Evolutionary conservation across 768 basidiomycete genomes (phyloP).

Genomic region (Neoboletus magnificus): DNA sequence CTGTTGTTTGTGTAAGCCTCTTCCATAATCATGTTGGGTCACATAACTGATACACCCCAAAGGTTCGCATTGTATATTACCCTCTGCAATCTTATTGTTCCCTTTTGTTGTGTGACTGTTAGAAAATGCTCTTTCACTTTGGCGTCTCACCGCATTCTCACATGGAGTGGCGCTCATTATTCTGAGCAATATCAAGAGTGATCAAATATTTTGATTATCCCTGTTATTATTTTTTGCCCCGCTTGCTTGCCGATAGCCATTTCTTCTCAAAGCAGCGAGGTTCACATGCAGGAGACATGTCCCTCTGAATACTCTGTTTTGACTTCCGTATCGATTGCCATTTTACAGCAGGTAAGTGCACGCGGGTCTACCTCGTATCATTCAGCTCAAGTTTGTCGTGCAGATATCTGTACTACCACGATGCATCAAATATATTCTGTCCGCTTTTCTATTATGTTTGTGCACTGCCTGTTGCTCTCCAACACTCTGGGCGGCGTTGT

Average conservation of each 20-base stretch:
- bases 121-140: slow-evolving; percentile 75
- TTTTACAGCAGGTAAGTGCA: slow-evolving; percentile 19
- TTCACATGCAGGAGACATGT: slow-evolving; percentile 53
- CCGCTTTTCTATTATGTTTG: not conserved
- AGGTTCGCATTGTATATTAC: slow-evolving; percentile 36
- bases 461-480: slow-evolving; percentile 55
- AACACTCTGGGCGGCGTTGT: slow-evolving; percentile 93
- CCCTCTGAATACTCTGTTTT: not conserved
- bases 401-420: not conserved
- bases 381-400: not conserved
- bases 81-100: slow-evolving; percentile 30
- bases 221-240: slow-evolving; percentile 42
- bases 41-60: slow-evolving; percentile 14
- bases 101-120: slow-evolving; percentile 11
- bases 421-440: slow-evolving; percentile 4
- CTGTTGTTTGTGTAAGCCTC: slow-evolving; percentile 36
- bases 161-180: slow-evolving; percentile 82
- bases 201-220: slow-evolving; percentile 28
- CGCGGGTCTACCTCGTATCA: not conserved
- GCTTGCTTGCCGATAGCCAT: slow-evolving; percentile 30
- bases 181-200: slow-evolving; percentile 62
- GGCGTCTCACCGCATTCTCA: slow-evolving; percentile 58
- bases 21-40: slow-evolving; percentile 17
- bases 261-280: slow-evolving; percentile 36
- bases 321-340: not conserved